Evolutionary conservation across 805 yeast genomes (phyloP).

Genomic region (Saturnispora serradocipensis): DNA sequence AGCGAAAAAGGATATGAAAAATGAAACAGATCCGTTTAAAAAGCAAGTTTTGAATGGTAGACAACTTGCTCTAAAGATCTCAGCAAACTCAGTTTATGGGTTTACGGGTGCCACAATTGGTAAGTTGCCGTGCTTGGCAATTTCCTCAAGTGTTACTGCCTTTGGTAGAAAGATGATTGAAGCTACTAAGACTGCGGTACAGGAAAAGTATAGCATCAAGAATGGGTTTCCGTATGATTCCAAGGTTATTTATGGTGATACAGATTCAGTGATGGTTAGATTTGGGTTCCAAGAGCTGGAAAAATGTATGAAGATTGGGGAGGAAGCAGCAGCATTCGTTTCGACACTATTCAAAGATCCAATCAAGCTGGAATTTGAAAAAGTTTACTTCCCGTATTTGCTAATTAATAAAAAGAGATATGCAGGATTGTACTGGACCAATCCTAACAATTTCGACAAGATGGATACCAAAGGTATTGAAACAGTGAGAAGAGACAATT

Average conservation of each 20-base stretch:
- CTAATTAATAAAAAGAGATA: constrained; percentile 93
- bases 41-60: constrained; percentile 93
- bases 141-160: constrained; percentile 91
- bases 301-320: constrained; percentile 84
- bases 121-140: constrained; percentile 90
- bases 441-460: constrained; percentile 84
- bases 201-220: constrained; percentile 63
- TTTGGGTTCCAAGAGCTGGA: constrained; percentile 77
- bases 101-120: constrained; percentile 99
- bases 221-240: constrained; percentile 85
- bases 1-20: constrained; percentile 83
- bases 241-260: constrained; percentile 93
- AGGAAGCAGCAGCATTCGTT: constrained; percentile 87
- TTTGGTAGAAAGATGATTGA: constrained; percentile 98
- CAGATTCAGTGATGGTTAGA: constrained; percentile 98
- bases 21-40: constrained; percentile 90
- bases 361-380: constrained; percentile 91
- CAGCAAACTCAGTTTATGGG: constrained; percentile 98
- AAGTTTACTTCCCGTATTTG: constrained; percentile 90
- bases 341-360: constrained; percentile 75
- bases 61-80: constrained; percentile 89
- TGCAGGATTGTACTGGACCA: constrained; percentile 96
- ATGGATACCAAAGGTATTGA: constrained; percentile 98
- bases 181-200: constrained; percentile 77
- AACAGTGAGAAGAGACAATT: constrained; percentile 96